Evolutionary conservation across 768 basidiomycete genomes (phyloP).

Genomic region (Suillus alpinus): DNA sequence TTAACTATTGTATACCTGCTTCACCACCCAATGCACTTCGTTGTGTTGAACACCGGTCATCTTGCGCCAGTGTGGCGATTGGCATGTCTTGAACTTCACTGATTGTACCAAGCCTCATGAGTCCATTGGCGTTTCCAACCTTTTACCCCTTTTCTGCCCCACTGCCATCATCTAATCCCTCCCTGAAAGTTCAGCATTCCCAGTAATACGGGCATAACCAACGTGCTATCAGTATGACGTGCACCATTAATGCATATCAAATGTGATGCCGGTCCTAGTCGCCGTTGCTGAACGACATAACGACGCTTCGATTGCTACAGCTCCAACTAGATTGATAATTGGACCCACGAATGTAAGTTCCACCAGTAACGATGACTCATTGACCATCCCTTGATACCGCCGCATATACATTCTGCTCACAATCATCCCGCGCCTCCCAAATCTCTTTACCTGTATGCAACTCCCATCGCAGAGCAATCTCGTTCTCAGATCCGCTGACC

Average conservation of each 20-base stretch:
- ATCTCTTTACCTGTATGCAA: not conserved
- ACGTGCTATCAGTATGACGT: not conserved
- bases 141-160: not conserved
- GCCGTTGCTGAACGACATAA: not conserved
- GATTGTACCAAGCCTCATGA: no score
- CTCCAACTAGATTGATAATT: not conserved
- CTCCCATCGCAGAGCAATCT: not conserved
- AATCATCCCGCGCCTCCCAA: not conserved
- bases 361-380: not conserved
- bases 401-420: not conserved
- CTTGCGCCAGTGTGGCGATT: not conserved
- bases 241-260: not conserved
- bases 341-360: not conserved
- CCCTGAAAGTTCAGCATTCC: not conserved
- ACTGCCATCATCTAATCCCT: not conserved
- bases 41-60: not conserved
- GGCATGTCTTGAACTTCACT: not conserved
- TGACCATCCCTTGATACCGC: not conserved
- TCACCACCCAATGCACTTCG: not conserved
- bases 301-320: no score
- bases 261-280: not conserved
- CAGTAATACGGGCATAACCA: not conserved
- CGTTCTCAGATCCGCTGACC: not conserved
- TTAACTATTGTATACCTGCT: conserved; percentile 11
- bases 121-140: no score